A percentile compares a stretch with the other conserved stretches of the same genome.
phyloP scores from a whole-genome alignment of 2,329 filamentous ascomycete genomes.

The Trichoderma oligosporum region DNA sequence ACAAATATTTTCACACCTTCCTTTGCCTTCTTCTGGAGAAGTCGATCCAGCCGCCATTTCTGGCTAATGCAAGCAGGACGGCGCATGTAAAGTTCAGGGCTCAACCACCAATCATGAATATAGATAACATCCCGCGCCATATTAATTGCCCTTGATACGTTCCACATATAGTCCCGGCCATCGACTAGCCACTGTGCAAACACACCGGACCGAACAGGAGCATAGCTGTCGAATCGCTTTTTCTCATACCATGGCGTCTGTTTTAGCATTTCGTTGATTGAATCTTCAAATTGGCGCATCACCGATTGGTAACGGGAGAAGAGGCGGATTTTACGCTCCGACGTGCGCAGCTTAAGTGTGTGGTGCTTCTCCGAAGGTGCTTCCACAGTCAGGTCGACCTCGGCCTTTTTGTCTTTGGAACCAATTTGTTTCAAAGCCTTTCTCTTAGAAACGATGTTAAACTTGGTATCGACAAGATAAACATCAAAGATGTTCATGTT shows the following conservation, averaged over 20 bases:
- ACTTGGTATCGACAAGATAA: slow-evolving; percentile 89
- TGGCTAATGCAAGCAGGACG: slow-evolving; percentile 93
- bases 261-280: slow-evolving; percentile 78
- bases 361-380: slow-evolving; percentile 62
- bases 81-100: slow-evolving; percentile 91
- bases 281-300: slow-evolving; percentile 88
- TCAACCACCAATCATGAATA: slow-evolving; percentile 99
- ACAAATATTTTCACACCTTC: slow-evolving; percentile 98
- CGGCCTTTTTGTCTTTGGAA: slow-evolving; percentile 57
- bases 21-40: slow-evolving; percentile 87
- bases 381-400: slow-evolving; percentile 42
- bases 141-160: slow-evolving; percentile 91
- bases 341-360: slow-evolving; percentile 80
- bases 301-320: slow-evolving; percentile 88
- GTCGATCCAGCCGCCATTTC: slow-evolving; percentile 91
- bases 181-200: slow-evolving; percentile 97
- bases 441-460: slow-evolving; percentile 74
- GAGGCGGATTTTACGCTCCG: slow-evolving; percentile 86
- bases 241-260: slow-evolving; percentile 77
- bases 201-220: slow-evolving; percentile 78
- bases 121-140: slow-evolving; percentile 98
- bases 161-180: slow-evolving; percentile 98
- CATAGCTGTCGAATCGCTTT: slow-evolving; percentile 90
- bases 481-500: slow-evolving; percentile 99
- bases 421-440: slow-evolving; percentile 50